Base-by-base conservation (phyloP, 208 protist genomes). In the Crithidia sp. region DNA sequence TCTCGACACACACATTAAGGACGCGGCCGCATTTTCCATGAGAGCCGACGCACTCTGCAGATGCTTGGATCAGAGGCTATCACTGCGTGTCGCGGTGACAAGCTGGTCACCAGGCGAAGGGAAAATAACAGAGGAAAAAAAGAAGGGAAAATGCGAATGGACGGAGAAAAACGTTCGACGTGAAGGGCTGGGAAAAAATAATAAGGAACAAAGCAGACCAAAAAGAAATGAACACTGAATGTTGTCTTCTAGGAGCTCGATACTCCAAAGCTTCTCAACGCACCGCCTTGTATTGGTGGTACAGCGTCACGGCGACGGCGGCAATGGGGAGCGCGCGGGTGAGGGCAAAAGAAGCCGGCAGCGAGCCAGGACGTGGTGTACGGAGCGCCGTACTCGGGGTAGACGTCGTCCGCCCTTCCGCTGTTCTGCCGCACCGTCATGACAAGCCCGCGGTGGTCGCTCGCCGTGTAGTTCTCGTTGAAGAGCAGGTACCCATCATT, bases 391-490 rank as follows among this genome's bases (percentile, higher is more conserved):
- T 88, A 73, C 39, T 56, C 44, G 2, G 83, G 84, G 76, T 89
- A 89, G 14, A 81, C 74, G 12, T 82, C 76, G 47, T 82, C 52
- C 41, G 79, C 63, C 40, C 58, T 52, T n/a, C 59, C 78, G 28
- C 28, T 67, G 54, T 86, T 67, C 67, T 92, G 90, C 45, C 50
- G 53, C 19, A 91, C 81, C 7, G 81, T 84, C 64, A 94, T 80
- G 37, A 87, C 67, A 14, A 95, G 73, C 17, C 88, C 91, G 57
- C 84, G 85, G 71, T 95, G 91, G 67, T 94, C 88, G 39, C 81
- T 92, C 5, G 69, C 81, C 10, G 59, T 54, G 59, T 86, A 94
- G 19, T 79, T 13, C n/a, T 91, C 82, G 73, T 94, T 95, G 72
- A 95, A 91, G 43, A 91, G 74, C 3, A 95, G 57, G 60, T 92